Percentiles rank a stretch among this genome's conserved stretches.
Evolutionary conservation across 1,139 yeast species (phyloP).

Genomic region (Geotrichum aggregatum): DNA sequence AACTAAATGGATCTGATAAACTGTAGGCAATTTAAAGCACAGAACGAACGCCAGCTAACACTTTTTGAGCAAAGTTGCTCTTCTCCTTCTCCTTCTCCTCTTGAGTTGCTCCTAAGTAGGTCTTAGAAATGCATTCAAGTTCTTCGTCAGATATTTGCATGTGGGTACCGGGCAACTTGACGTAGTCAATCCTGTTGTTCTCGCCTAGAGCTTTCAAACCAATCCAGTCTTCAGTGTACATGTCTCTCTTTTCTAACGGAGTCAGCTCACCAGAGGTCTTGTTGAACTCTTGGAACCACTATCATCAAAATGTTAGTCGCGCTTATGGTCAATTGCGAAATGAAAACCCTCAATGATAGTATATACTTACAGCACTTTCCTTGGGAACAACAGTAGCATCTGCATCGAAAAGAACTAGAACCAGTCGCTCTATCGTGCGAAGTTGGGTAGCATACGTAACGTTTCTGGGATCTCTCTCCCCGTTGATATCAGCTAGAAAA

Average conservation of each 20-base stretch:
- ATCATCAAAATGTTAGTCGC: background rate
- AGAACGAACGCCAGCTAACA: background rate
- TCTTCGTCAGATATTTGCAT: conserved; percentile 48
- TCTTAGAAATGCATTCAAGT: background rate
- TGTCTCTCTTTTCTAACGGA: conserved; percentile 48
- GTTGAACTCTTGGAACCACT: conserved; percentile 55
- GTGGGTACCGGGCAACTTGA: conserved; percentile 55
- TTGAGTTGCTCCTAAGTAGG: background rate
- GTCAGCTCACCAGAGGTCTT: conserved; percentile 43
- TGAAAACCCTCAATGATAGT: background rate
- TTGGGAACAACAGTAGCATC: conserved; percentile 74
- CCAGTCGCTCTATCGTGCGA: conserved; percentile 47
- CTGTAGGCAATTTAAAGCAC: too few relatives aligned
- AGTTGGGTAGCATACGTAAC: conserved; percentile 46
- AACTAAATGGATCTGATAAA: too few relatives aligned
- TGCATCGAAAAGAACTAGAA: conserved; percentile 54
- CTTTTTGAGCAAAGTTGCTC: background rate
- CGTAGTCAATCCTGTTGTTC: conserved; percentile 46
- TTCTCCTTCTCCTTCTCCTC: background rate
- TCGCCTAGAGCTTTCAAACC: conserved; percentile 54
- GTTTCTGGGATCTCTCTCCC: conserved; percentile 46
- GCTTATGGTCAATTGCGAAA: too few relatives aligned
- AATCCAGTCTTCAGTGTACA: conserved; percentile 54
- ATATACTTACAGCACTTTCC: conserved; percentile 54
- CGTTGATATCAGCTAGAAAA: conserved; percentile 63